Conservation (phyloP, 345 rosid species). For the Sonneratia alba region DNA sequence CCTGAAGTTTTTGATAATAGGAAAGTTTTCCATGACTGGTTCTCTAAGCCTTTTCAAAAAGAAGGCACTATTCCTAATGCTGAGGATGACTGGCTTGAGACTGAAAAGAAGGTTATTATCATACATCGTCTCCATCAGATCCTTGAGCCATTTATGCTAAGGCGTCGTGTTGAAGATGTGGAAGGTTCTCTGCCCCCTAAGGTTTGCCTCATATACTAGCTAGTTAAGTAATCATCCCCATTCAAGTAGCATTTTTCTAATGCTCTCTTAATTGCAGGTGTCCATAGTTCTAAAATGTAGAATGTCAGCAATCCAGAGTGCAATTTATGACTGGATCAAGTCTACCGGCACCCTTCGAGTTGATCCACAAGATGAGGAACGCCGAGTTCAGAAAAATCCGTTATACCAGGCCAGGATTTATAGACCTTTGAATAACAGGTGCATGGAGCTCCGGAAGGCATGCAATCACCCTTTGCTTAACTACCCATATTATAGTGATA, state of each 20-base stretch:
- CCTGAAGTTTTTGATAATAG: constrained; percentile 99
- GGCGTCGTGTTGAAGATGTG: constrained; percentile 98
- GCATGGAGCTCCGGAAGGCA: constrained; percentile 97
- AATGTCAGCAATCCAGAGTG: constrained; percentile 98
- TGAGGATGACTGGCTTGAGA: constrained; percentile 99
- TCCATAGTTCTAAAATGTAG: constrained; percentile 86
- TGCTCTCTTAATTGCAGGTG: constrained; percentile 41
- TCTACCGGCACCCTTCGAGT: constrained; percentile 92
- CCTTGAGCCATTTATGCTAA: constrained; percentile 98
- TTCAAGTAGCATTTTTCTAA: constrained; percentile 16
- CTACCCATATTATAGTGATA: constrained; percentile 83
- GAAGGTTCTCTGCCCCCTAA: constrained; percentile 99
- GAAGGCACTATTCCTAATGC: constrained; percentile 72
- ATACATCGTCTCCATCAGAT: constrained; percentile 99
- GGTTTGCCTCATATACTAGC: constrained; percentile 34
- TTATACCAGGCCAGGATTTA: constrained; percentile 68
- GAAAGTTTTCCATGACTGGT: constrained; percentile 99
- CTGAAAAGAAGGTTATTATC: constrained; percentile 96
- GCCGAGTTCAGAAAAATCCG: constrained; percentile 65
- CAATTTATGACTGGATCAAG: constrained; percentile 97
- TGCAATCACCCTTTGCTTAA: constrained; percentile 98
- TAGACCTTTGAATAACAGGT: constrained; percentile 77
- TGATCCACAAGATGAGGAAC: constrained; percentile 92
- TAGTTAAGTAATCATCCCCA: constrained; percentile 1
- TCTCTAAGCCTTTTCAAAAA: constrained; percentile 93